Conservation (phyloP, 345 rosid genomes). For the Arabis alpina region DNA sequence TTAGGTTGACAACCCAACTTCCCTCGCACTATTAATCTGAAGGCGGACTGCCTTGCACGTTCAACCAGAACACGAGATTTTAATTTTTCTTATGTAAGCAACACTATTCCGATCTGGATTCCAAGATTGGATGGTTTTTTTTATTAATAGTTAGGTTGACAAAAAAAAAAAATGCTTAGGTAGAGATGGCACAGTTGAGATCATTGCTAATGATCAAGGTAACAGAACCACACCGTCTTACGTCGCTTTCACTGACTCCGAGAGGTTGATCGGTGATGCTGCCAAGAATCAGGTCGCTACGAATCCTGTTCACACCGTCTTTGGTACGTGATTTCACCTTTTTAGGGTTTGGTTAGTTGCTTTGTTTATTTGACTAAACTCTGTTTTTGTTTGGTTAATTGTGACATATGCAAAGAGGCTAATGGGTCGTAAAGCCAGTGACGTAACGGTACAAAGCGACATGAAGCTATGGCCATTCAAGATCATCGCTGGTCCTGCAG, state of each 20-base stretch:
- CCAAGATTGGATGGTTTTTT: no score
- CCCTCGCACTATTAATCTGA: no score
- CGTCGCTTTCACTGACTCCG: slow-evolving; percentile 50
- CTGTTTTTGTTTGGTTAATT: not conserved
- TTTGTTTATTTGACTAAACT: slow-evolving; percentile 22
- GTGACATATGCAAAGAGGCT: slow-evolving; percentile 45
- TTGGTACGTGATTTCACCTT: slow-evolving; percentile 42
- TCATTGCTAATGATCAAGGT: slow-evolving; percentile 48
- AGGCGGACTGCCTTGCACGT: no score
- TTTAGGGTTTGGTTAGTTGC: not conserved
- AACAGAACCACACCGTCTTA: slow-evolving; percentile 45
- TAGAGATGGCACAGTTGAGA: no score
- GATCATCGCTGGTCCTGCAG: slow-evolving; percentile 40
- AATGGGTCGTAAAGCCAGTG: slow-evolving; percentile 45
- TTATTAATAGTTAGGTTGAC: no score
- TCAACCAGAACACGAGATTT: no score
- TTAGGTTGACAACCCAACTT: no score
- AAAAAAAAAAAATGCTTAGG: no score
- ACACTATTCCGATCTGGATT: no score
- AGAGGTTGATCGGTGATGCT: slow-evolving; percentile 50
- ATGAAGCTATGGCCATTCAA: slow-evolving; percentile 48
- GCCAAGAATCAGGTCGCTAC: slow-evolving; percentile 56
- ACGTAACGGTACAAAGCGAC: slow-evolving; percentile 42
- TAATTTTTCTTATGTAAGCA: no score
- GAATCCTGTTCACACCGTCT: slow-evolving; percentile 53